Evolutionary conservation across 768 basidiomycete species (phyloP), one percentile per base, ranked within the genome.

Genomic region (Suillus tomentosus): DNA sequence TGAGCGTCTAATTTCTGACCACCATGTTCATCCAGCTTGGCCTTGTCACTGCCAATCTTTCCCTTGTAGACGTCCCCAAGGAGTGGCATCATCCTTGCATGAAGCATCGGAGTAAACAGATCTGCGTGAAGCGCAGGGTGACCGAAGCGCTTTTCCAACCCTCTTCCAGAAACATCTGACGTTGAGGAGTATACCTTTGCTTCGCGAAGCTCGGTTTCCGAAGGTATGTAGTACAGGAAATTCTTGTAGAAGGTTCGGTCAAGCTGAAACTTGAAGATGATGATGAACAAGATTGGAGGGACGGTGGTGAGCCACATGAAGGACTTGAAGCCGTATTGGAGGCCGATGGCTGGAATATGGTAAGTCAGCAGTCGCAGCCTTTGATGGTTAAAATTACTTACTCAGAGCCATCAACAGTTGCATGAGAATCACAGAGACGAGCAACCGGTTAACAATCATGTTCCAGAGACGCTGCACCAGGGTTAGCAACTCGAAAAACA

Each of bases 51-150:
- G 10, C 79, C 84, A 61, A 92, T 82, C 74, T 87, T 89, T 68
- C 93, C 93, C 47, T 82, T 78, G 72, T 93, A 95, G 34, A 95
- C 90, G 65, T 94, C 85, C 42, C 80, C 76, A 24, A 95, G 79
- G 27, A 95, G 78, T 8, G 84, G 88, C 85, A 92, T 88, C 90
- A 94, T 91, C 75, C 87, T 89, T 66, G 89, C 87, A 69, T 94
- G 93, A 59, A 95, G 74, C 91, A 93, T 91, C 0, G 91, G 93
- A 6, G 92, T 94, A 77, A 95, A 92, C 54, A 96, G 82, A 61
- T 96, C 94, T 14, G 85, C 77, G 68, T 95, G 87, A 55, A 99
- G 81, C 17, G 95, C 92, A 1, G 97, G 96, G 74, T 99, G 97
- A 1, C 96, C 92, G 78, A 99, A 99, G 36, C 96, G 89, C 73